Conservation (phyloP, 495 filamentous ascomycete genomes). For the Baudoinia panamericana region DNA sequence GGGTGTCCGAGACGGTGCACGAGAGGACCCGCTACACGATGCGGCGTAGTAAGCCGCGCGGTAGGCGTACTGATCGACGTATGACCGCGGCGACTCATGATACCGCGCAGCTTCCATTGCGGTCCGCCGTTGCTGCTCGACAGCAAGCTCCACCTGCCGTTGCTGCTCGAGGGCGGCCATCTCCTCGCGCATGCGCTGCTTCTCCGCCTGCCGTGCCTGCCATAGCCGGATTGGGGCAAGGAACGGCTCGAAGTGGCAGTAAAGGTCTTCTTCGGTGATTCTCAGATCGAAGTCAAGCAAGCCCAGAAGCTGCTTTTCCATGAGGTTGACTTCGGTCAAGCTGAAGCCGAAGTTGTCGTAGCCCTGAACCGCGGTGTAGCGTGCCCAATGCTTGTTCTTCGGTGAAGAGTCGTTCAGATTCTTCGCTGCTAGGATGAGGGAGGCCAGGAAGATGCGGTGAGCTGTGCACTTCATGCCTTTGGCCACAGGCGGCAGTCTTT, state of each 20-base stretch:
- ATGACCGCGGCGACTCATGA: constrained; percentile 17
- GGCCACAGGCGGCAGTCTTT: constrained; percentile 77
- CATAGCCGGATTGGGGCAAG: constrained; percentile 60
- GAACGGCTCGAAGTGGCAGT: constrained; percentile 77
- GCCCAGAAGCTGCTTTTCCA: constrained; percentile 95
- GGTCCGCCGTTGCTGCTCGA: constrained; percentile 22
- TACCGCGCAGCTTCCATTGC: constrained; percentile 19
- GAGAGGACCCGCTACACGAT: constrained; percentile 19
- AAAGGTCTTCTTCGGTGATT: constrained; percentile 71
- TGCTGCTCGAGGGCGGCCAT: constrained; percentile 33
- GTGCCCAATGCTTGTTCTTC: constrained; percentile 99
- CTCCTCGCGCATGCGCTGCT: constrained; percentile 21
- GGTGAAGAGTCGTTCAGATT: constrained; percentile 83
- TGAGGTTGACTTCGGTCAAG: constrained; percentile 88
- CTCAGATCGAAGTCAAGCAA: constrained; percentile 86
- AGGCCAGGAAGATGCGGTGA: constrained; percentile 75
- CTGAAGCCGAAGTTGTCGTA: constrained; percentile 81
- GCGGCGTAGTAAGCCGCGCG: constrained; percentile 12
- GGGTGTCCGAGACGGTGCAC: constrained; percentile 28
- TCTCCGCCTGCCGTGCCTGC: constrained; percentile 28
- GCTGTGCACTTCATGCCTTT: constrained; percentile 96
- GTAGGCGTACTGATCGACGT: constrained; percentile 13
- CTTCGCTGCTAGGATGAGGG: constrained; percentile 65
- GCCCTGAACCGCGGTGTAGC: constrained; percentile 66
- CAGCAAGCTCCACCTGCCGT: constrained; percentile 33